A percentile compares a stretch with the other conserved stretches of the same genome.
phyloP scores from a whole-genome alignment of 768 basidiomycete species.

The Russula ochroleuca region DNA sequence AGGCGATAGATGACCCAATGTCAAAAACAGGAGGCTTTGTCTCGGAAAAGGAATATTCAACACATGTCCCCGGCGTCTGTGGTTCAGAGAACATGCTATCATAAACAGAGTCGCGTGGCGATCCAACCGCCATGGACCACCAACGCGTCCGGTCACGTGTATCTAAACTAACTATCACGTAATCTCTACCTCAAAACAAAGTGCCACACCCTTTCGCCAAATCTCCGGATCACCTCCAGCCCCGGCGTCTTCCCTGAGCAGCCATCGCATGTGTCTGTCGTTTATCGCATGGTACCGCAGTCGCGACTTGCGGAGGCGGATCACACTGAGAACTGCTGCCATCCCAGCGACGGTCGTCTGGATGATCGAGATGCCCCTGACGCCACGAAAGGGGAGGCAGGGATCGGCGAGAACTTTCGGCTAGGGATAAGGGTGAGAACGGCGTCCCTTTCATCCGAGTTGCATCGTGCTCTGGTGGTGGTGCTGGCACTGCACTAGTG shows the following conservation, averaged over 20 bases:
- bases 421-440: neutral
- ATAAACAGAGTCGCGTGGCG: neutral
- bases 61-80: slow-evolving; percentile 11
- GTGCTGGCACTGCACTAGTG: neutral
- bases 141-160: neutral
- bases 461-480: neutral
- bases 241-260: neutral
- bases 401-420: slow-evolving; percentile 4
- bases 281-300: neutral
- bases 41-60: slow-evolving; percentile 17
- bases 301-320: neutral
- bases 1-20: slow-evolving; percentile 30
- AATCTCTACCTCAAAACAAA: neutral
- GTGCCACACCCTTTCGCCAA: neutral
- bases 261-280: neutral
- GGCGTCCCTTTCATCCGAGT: neutral
- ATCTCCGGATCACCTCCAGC: neutral
- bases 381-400: slow-evolving; percentile 8
- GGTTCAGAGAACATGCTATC: slow-evolving; percentile 23
- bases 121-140: too few relatives aligned
- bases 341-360: neutral
- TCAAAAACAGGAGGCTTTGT: slow-evolving; percentile 4
- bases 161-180: neutral
- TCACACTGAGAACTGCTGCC: neutral
- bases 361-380: neutral